Base-by-base conservation (phyloP, 208 protist species). In the Leishmania amazonensis region DNA sequence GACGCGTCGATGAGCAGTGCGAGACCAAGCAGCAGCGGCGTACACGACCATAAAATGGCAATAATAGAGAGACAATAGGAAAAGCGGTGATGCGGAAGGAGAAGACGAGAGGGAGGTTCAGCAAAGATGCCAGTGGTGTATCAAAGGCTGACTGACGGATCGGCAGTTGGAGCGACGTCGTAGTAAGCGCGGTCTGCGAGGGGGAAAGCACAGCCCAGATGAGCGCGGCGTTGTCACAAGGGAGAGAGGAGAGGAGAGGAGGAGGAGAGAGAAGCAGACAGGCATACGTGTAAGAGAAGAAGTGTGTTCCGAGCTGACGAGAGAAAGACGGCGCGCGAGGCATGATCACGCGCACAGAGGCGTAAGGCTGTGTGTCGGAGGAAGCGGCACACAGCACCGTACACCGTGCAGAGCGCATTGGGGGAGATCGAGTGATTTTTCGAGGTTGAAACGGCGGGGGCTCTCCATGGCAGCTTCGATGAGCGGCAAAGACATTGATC, bases 251-350 rank as follows among this genome's bases (percentile, higher is more conserved):
- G 64, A 57, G 53, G 4, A 49, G 28, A 38, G 49, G 28, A 15
- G 38, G 45, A 73, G 64, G 5, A 73, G 17, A 62, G 35, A 62
- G 76, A 53, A 79, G 38, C n/a, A 60, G 77, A 62, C 8, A 82
- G 42, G 45, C 11, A 80, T 15, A 58, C 9, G 9, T 57, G 21
- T 45, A 60, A 65, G 53, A 31, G 67, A 38, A 81, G 67, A 47
- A 24, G 31, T 0, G 67, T 47, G 31, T 5, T 7, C 28, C 45
- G n/a, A 74, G 3, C 19, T 54, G 45, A 11, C 0, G 31, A 51
- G 45, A 64, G 19, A 67, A 76, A 35, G 1, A 76, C 5, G 49
- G 24, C 19, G 40, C 49, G 8, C n/a, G 17, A 24, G 24, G 45
- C n/a, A 31, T 28, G 54, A 68, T 31, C 28, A 19, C 70, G 24